Evolutionary conservation across 2,329 filamentous ascomycete species (phyloP).

Genomic region (Ascochyta koolunga): DNA sequence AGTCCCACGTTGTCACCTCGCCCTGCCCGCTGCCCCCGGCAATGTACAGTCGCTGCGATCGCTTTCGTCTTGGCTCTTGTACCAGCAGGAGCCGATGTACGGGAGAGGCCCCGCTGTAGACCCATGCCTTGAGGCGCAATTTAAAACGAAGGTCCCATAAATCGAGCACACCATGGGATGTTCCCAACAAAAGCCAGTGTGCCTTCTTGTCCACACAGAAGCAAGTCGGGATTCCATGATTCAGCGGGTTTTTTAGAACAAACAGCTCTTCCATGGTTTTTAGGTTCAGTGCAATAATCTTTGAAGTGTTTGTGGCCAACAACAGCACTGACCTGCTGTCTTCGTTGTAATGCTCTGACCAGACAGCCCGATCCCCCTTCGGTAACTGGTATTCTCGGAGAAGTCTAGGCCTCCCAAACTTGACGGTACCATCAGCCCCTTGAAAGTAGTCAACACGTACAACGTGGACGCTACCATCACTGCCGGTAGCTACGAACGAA

Average conservation of each 20-base stretch:
- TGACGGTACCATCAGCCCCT: constrained; percentile 59
- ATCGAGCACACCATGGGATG: constrained; percentile 88
- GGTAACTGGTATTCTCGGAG: constrained; percentile 78
- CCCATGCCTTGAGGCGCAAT: constrained; percentile 86
- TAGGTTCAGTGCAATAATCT: constrained; percentile 83
- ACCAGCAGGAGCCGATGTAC: constrained; percentile 73
- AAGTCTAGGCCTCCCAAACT: constrained; percentile 78
- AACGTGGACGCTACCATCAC: constrained; percentile 81
- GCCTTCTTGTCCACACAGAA: constrained; percentile 86
- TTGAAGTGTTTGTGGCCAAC: constrained; percentile 83
- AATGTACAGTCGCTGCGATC: constrained; percentile 80
- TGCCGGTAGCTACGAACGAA: constrained; percentile 88
- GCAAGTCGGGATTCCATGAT: constrained; percentile 89
- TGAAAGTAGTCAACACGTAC: constrained; percentile 77
- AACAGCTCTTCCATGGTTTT: constrained; percentile 85
- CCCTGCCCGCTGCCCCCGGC: constrained; percentile 85
- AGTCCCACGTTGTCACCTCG: constrained; percentile 93
- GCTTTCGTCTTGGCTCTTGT: constrained; percentile 67
- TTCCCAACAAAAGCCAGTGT: constrained; percentile 91
- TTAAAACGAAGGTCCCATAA: constrained; percentile 98
- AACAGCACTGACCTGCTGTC: constrained; percentile 83
- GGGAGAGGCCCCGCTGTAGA: constrained; percentile 77
- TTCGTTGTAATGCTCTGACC: constrained; percentile 89
- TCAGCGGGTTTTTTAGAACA: constrained; percentile 81
- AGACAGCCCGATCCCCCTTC: constrained; percentile 77